Percentiles rank a stretch among this genome's conserved stretches.
phyloP scores from a whole-genome alignment of 768 basidiomycete species.

The Tricholoma terreum region DNA sequence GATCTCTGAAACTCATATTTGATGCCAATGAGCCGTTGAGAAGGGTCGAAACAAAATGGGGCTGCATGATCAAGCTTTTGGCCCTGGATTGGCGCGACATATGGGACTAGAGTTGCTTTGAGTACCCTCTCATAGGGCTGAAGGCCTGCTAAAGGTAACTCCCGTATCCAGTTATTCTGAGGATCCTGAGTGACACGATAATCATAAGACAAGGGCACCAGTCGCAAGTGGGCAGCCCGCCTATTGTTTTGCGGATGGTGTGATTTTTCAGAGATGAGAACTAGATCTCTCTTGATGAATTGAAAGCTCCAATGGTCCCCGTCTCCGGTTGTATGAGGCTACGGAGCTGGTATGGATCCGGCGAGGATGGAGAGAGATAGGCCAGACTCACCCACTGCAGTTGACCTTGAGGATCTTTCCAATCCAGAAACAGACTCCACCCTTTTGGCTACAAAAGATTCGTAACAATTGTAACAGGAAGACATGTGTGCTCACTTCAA shows the following conservation, averaged over 20 bases:
- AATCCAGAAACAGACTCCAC: neutral
- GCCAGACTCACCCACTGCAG: neutral
- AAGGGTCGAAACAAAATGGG: constrained; percentile 1
- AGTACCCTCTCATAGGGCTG: neutral
- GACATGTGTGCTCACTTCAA: neutral
- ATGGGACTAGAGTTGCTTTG: neutral
- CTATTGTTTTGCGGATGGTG: neutral
- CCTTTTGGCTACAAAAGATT: neutral
- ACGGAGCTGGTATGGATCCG: neutral
- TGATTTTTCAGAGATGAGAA: neutral
- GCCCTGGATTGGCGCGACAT: neutral
- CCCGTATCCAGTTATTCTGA: neutral
- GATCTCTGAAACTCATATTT: neutral
- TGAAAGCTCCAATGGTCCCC: neutral
- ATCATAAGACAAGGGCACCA: neutral
- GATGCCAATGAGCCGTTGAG: constrained; percentile 7
- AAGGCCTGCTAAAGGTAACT: neutral
- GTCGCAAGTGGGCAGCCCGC: neutral
- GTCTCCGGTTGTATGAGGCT: neutral
- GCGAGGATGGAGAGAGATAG: neutral
- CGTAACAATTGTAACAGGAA: neutral
- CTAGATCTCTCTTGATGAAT: neutral
- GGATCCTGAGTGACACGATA: neutral
- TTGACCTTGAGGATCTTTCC: neutral
- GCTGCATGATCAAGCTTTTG: neutral